A percentile compares a stretch with the other conserved stretches of the same genome.
Evolutionary conservation across 2,329 filamentous ascomycete species (phyloP).

Genomic region (Aspergillus alliaceus): DNA sequence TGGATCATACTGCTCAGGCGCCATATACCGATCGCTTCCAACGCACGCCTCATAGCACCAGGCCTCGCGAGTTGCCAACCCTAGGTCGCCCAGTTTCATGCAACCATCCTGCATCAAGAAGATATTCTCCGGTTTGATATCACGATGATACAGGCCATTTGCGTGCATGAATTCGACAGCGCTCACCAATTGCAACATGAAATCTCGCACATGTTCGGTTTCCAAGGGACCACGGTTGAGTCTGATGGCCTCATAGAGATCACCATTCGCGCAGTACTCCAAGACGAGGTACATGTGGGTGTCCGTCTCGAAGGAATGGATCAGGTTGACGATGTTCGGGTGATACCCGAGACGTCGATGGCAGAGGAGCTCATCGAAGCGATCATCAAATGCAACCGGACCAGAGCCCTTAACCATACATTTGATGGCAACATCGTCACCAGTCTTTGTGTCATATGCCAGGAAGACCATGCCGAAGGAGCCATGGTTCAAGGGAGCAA

Average conservation of each 20-base stretch:
- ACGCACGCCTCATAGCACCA: slow-evolving; percentile 94
- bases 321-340: slow-evolving; percentile 88
- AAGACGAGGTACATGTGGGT: slow-evolving; percentile 88
- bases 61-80: slow-evolving; percentile 81
- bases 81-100: slow-evolving; percentile 97
- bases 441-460: slow-evolving; percentile 75
- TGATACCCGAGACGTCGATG: slow-evolving; percentile 78
- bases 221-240: slow-evolving; percentile 82
- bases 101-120: slow-evolving; percentile 82
- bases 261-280: slow-evolving; percentile 92
- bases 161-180: slow-evolving; percentile 88
- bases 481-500: slow-evolving; percentile 95
- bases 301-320: slow-evolving; percentile 88
- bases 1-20: slow-evolving; percentile 95
- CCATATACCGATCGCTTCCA: slow-evolving; percentile 98
- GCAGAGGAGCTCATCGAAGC: slow-evolving; percentile 61
- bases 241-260: slow-evolving; percentile 96
- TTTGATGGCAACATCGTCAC: slow-evolving; percentile 88
- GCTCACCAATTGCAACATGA: slow-evolving; percentile 92
- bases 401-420: slow-evolving; percentile 81
- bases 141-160: slow-evolving; percentile 90
- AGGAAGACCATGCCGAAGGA: slow-evolving; percentile 99
- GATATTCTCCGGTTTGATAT: slow-evolving; percentile 99
- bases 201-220: slow-evolving; percentile 93
- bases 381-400: slow-evolving; percentile 75